A percentile compares a stretch with the other conserved stretches of the same genome.
These are phyloP conservation scores for Musa itinerans DNA, from an alignment of 176 grass and related monocot genomes.

Conservation along the genomic window DNA sequence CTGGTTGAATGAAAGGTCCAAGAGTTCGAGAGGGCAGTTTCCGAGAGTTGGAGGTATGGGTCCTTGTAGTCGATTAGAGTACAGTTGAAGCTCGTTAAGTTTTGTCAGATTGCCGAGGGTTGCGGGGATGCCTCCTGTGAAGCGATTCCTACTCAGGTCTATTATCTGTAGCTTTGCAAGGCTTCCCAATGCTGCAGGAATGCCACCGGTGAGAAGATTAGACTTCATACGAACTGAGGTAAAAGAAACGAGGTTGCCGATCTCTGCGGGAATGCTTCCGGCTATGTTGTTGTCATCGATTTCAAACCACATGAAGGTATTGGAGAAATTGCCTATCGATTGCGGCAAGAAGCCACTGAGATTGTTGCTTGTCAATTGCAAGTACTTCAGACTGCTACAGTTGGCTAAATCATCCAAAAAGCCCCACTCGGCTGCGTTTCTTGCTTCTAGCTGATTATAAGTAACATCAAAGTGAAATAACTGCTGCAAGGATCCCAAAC, in stretches of 20 bases:
- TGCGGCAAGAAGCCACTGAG: neutral
- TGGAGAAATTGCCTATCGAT: neutral
- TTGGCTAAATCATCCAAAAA: neutral
- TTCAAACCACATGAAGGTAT: neutral
- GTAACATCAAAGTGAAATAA: neutral
- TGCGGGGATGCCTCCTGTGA: neutral
- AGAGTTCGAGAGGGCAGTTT: neutral
- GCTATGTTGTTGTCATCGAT: neutral
- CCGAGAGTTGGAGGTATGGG: neutral
- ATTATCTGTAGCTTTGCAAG: neutral
- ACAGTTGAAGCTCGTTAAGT: neutral
- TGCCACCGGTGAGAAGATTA: constrained; percentile 1
- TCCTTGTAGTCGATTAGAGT: neutral
- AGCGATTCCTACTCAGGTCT: neutral
- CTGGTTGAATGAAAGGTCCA: constrained; percentile 13
- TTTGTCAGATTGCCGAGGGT: neutral
- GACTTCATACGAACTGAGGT: neutral
- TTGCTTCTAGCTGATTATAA: constrained; percentile 2
- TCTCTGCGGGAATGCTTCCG: constrained; percentile 19
- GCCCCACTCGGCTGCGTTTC: neutral
- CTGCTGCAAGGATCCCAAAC: neutral
- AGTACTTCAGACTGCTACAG: neutral
- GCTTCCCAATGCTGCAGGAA: neutral
- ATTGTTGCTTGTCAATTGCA: neutral
- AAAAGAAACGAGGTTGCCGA: constrained; percentile 14